phyloP scores from a whole-genome alignment of 805 yeast species.

The Wickerhamomyces rabaulensis region DNA sequence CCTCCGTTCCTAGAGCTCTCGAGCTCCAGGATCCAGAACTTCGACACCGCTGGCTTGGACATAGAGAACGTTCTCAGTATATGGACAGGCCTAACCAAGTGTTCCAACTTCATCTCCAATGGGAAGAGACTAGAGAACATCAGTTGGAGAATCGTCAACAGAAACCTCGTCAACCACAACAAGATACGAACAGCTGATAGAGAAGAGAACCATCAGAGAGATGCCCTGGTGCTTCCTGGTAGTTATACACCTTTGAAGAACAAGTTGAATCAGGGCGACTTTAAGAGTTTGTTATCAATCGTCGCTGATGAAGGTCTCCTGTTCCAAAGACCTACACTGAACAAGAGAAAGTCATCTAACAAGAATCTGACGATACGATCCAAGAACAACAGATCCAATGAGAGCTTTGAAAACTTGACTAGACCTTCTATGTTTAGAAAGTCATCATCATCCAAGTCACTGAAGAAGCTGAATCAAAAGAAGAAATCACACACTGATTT shows the following conservation, averaged over 20 bases:
- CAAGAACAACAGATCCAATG: slow-evolving; percentile 7
- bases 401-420: slow-evolving; percentile 2
- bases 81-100: slow-evolving; percentile 34
- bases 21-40: slow-evolving; percentile 19
- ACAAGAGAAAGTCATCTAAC: slow-evolving; percentile 18
- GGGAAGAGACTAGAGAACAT: slow-evolving; percentile 27
- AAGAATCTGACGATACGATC: slow-evolving; percentile 9
- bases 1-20: slow-evolving; percentile 27
- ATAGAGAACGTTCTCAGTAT: slow-evolving; percentile 35
- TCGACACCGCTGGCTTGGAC: slow-evolving; percentile 27
- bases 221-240: slow-evolving; percentile 3
- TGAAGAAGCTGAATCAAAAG: slow-evolving; percentile 18
- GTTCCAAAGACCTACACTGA: slow-evolving; percentile 14
- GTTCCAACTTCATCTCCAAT: slow-evolving; percentile 24
- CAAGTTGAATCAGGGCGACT: slow-evolving; percentile 23
- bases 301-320: slow-evolving; percentile 21
- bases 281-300: slow-evolving; percentile 22
- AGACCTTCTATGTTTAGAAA: slow-evolving; percentile 20
- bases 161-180: slow-evolving; percentile 19
- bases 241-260: slow-evolving; percentile 11
- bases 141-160: slow-evolving; percentile 28
- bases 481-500: slow-evolving; percentile 13
- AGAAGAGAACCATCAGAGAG: background rate
- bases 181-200: slow-evolving; percentile 5
- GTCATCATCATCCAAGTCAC: slow-evolving; percentile 22